phyloP scores from a whole-genome alignment of 1,139 yeast species.

The Magnusiomyces paraingens region DNA sequence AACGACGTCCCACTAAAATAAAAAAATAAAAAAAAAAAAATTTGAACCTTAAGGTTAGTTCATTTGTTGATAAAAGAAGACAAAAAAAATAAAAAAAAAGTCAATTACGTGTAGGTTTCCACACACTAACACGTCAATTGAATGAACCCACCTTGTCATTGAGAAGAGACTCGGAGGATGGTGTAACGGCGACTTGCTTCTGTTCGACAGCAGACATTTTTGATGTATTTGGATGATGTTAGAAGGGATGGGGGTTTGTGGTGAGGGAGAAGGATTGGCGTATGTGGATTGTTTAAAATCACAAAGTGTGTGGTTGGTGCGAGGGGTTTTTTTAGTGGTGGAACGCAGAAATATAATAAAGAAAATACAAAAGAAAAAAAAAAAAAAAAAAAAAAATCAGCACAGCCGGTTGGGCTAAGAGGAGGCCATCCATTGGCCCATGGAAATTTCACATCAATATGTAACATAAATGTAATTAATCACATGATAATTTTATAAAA shows the following conservation, averaged over 20 bases:
- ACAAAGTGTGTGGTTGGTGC: background rate
- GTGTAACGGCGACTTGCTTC: slow-evolving; percentile 31
- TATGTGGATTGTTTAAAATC: background rate
- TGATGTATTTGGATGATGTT: background rate
- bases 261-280: background rate
- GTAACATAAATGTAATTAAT: background rate
- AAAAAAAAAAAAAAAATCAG: background rate
- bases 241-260: background rate
- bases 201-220: slow-evolving; percentile 25
- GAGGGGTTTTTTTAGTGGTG: background rate
- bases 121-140: slow-evolving; percentile 11
- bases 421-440: background rate
- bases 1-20: slow-evolving; percentile 81
- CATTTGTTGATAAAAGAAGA: background rate
- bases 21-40: no score
- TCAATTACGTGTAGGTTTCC: slow-evolving; percentile 3
- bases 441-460: background rate
- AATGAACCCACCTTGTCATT: slow-evolving; percentile 52
- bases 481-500: no score
- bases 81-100: no score
- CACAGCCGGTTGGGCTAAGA: background rate
- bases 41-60: background rate
- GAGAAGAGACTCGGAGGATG: slow-evolving; percentile 62
- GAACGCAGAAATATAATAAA: no score
- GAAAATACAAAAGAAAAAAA: no score